Evolutionary conservation across 441 rosid species (phyloP), one percentile per base, ranked within the genome.

Genomic region (Eutrema salsugineum): DNA sequence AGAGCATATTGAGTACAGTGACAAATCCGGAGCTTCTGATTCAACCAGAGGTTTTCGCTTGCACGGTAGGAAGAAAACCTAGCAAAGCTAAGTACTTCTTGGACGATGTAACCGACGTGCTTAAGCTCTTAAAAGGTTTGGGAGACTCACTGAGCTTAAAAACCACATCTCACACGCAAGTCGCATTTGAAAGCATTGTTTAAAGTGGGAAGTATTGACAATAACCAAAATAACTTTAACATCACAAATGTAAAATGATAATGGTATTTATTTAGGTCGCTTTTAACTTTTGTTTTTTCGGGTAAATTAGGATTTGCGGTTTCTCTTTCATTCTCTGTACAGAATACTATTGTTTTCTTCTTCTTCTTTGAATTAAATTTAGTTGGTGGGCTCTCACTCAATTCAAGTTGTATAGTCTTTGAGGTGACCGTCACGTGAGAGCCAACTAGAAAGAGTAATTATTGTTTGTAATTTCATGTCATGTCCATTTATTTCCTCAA

Each of bases 1-100:
- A 82, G 70, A 80, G 83, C 71, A 81, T 84, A 73, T 63, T 76
- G 39, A 70, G 78, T 49, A 70, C 77, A 1, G 72, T 76, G 56
- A 73, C 75, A 2, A 49, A 61, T 66, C 80, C 81, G 11, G 65
- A 82, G 19, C 63, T 79, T 53, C 80, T 76, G n/a, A 49, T 28
- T 15, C 38, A 70, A 16, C 82, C 83, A 20, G 85, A 82, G 63
- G 78, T 83, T 42, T 80, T 83, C 10, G 86, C 86, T 8, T 78
- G 85, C 65, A 83, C 85, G 0, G 82, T 79, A 15, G 87, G 87
- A 30, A 71, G 75, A 55, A 83, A 83, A 72, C 87, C 85, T 17
- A 81, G 87, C 68, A 83, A 79, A 58, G 85, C 87, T 33, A 79
- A 78, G 73, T 83, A 83, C 72, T 83, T 70, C 42, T 81, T 83